Evolutionary conservation across 2,329 filamentous ascomycete species (phyloP).

Genomic region (Sclerotinia subarctica): DNA sequence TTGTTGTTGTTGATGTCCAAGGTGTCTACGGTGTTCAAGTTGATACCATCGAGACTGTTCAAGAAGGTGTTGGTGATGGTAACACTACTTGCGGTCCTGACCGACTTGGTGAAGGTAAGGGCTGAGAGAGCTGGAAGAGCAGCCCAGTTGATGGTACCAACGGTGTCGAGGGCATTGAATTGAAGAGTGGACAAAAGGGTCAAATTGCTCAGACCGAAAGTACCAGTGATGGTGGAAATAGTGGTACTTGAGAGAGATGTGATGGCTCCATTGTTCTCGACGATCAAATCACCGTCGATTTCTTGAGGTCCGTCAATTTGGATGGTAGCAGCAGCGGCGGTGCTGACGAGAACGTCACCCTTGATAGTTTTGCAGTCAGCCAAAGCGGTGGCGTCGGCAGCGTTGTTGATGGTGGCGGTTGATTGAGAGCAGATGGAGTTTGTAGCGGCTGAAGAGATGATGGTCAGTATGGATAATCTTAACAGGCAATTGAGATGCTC

Average conservation of each 20-base stretch:
- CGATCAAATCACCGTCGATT: constrained; percentile 56
- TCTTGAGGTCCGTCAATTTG: constrained; percentile 57
- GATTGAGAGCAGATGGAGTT: constrained; percentile 32
- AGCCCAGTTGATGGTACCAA: constrained; percentile 67
- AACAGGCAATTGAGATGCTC: background rate
- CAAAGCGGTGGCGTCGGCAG: constrained; percentile 35
- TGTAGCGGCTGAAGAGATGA: constrained; percentile 4
- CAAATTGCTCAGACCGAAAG: constrained; percentile 67
- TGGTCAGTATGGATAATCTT: background rate
- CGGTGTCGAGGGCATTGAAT: constrained; percentile 61
- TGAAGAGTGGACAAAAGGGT: constrained; percentile 65
- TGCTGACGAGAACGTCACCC: constrained; percentile 39
- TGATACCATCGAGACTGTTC: constrained; percentile 73
- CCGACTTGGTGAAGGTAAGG: constrained; percentile 55
- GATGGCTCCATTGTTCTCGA: constrained; percentile 60
- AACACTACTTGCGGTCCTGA: constrained; percentile 67
- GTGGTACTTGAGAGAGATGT: constrained; percentile 59
- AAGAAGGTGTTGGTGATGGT: constrained; percentile 85
- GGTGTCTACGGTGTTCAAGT: constrained; percentile 66
- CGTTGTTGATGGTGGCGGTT: constrained; percentile 36
- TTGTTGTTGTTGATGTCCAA: constrained; percentile 91
- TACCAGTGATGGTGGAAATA: constrained; percentile 63
- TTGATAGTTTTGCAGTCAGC: constrained; percentile 35
- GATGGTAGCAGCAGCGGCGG: constrained; percentile 42
- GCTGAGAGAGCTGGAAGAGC: constrained; percentile 63